phyloP scores from a whole-genome alignment of 306 rosid genomes.

The Lagenaria siceraria region DNA sequence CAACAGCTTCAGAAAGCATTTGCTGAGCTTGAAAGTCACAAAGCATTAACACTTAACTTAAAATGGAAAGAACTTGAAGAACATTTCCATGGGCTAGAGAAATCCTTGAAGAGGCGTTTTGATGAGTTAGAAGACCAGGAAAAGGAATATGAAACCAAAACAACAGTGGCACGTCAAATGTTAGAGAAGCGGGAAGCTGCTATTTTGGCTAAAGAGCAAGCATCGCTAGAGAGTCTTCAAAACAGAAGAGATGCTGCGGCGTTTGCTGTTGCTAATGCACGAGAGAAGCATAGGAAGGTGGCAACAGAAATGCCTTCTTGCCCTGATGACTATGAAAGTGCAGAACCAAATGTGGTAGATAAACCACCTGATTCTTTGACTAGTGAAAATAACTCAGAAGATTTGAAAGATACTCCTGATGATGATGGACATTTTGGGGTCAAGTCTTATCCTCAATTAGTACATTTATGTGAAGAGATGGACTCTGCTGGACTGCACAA shows the following conservation, averaged over 20 bases:
- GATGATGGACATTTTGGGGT: slow-evolving; percentile 30
- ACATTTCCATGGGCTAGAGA: slow-evolving; percentile 93
- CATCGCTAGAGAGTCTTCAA: slow-evolving; percentile 62
- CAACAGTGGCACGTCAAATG: slow-evolving; percentile 47
- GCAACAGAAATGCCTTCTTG: slow-evolving; percentile 32
- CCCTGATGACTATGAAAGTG: slow-evolving; percentile 27
- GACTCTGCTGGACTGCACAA: slow-evolving; percentile 80
- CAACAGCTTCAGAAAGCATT: slow-evolving; percentile 96
- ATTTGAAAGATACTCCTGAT: slow-evolving; percentile 28
- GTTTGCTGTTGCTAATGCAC: slow-evolving; percentile 51
- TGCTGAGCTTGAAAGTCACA: slow-evolving; percentile 96
- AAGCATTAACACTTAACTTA: slow-evolving; percentile 74
- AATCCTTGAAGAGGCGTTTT: slow-evolving; percentile 94
- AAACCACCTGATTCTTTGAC: slow-evolving; percentile 40
- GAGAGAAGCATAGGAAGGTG: slow-evolving; percentile 70
- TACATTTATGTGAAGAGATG: slow-evolving; percentile 72
- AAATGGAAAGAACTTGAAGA: slow-evolving; percentile 99
- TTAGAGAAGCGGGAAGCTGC: slow-evolving; percentile 66
- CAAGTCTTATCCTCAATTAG: slow-evolving; percentile 59
- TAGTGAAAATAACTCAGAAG: slow-evolving; percentile 32
- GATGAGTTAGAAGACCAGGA: slow-evolving; percentile 94
- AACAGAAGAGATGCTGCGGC: slow-evolving; percentile 79
- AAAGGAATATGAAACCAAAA: slow-evolving; percentile 67
- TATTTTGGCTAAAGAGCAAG: slow-evolving; percentile 68
- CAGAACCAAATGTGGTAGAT: slow-evolving; percentile 32